Base-by-base conservation (phyloP, 257 asterid species). In the Solanum clarkiae region DNA sequence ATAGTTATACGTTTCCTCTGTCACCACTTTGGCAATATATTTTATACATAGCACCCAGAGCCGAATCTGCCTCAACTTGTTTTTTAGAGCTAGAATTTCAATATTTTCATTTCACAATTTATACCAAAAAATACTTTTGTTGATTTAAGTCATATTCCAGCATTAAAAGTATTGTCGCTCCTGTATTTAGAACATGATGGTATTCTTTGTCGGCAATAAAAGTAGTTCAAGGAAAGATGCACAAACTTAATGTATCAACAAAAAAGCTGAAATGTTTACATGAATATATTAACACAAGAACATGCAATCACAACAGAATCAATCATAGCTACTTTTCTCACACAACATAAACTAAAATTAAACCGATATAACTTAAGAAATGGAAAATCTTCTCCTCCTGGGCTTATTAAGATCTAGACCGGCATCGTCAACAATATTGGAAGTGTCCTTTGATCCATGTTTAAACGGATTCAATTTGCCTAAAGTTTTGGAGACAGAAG, bases 361-460 rank as follows among this genome's bases (percentile, higher is more conserved):
- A 62, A 54, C n/a, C 3, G 36, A 45, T 68, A 44, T 20, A 45
- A 68, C 57, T 15, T 32, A 57, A 24, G 99, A 96, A 36, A 96
- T 90, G 36, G 99, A 96, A 88, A 95, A 96, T 91, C 99, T 93
- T 84, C 99, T 95, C 83, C 95, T 91, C 87, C 98, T 90, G 36
- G 99, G 99, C 94, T 96, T 96, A 80, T 93, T 89, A 53, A 90
- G 22, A 86, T 94, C 98, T 71, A 90, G 20, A 65, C 44, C 87
- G 60, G 51, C 71, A 5, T 91, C 95, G 59, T 95, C 99, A 7
- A 92, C 97, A 0, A 94, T 68, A 71, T 91, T 79, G 47, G 86
- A 88, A 16, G 98, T 95, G 81, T 96, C 99, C 91, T 96, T 96
- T 10, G 98, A 93, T 84, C 97, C 99, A 57, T 94, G 91, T 88